These are phyloP conservation scores for Aspergillus awamori DNA, from an alignment of 2,329 filamentous ascomycete species.

Conservation along the genomic window DNA sequence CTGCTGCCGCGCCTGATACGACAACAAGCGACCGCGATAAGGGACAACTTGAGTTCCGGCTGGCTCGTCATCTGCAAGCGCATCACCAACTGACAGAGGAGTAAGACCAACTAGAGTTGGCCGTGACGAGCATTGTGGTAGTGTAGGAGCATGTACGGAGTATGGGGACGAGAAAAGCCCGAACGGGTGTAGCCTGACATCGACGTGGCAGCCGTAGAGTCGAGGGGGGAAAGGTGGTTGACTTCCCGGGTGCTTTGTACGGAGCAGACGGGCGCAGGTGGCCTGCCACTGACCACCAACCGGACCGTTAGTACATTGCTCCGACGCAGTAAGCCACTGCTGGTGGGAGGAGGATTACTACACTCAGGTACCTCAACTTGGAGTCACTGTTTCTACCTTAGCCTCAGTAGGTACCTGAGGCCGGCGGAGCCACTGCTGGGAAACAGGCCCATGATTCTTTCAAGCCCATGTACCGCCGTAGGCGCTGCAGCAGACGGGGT, in stretches of 20 bases:
- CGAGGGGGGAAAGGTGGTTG: slow-evolving; percentile 18
- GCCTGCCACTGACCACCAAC: slow-evolving; percentile 10
- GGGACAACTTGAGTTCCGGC: slow-evolving; percentile 7
- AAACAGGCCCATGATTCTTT: not conserved
- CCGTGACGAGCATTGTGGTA: not conserved
- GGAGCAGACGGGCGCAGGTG: slow-evolving; percentile 11
- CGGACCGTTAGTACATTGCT: slow-evolving; percentile 1
- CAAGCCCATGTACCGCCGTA: slow-evolving; percentile 16
- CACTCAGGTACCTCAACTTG: not conserved
- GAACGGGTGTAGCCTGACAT: slow-evolving; percentile 24
- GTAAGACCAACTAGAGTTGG: slow-evolving; percentile 5
- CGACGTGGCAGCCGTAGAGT: slow-evolving; percentile 29
- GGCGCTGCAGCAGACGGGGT: slow-evolving; percentile 17
- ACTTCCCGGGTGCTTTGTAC: slow-evolving; percentile 20
- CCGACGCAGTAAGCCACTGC: not conserved
- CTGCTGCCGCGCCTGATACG: slow-evolving; percentile 11
- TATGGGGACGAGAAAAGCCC: slow-evolving; percentile 13
- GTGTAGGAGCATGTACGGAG: not conserved
- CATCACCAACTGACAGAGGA: slow-evolving; percentile 9
- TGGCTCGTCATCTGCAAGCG: slow-evolving; percentile 17
- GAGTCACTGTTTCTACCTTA: not conserved
- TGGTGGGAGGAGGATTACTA: not conserved
- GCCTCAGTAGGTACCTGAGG: slow-evolving; percentile 1
- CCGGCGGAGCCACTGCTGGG: not conserved
- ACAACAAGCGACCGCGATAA: slow-evolving; percentile 17